Conservation (phyloP, 257 asterid genomes). For the Nemophila menziesii region DNA sequence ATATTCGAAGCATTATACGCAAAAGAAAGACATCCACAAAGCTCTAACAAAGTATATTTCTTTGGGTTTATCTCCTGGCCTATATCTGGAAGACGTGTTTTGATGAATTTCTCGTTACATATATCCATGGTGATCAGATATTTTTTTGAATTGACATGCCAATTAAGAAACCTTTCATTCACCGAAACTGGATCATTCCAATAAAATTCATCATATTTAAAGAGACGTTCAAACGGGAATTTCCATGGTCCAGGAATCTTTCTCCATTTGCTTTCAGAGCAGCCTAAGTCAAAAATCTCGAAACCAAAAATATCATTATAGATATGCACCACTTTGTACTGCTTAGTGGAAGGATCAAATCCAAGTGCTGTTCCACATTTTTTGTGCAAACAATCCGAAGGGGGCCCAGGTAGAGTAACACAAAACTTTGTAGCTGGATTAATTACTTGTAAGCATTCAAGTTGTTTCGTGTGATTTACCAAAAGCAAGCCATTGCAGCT, state of each 20-base stretch:
- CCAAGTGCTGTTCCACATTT: conserved; percentile 12
- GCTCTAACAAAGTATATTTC: conserved; percentile 7
- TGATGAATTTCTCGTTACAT: not conserved
- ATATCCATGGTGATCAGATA: conserved; percentile 12
- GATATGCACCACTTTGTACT: conserved; percentile 15
- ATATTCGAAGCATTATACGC: not conserved
- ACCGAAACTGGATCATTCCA: conserved; percentile 3
- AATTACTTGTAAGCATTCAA: conserved; percentile 5
- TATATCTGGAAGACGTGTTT: conserved; percentile 2
- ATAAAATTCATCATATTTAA: not conserved
- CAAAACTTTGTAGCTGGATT: conserved; percentile 4
- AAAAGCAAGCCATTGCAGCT: conserved; percentile 17
- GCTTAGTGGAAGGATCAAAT: conserved; percentile 6
- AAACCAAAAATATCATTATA: conserved; percentile 8
- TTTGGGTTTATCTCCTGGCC: not conserved
- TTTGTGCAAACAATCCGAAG: conserved; percentile 3
- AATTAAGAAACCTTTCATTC: conserved; percentile 7
- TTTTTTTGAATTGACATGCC: conserved; percentile 4
- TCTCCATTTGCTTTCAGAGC: not conserved
- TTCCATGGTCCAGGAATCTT: conserved; percentile 7
- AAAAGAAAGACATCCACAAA: conserved; percentile 11
- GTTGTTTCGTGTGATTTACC: not conserved
- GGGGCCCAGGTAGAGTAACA: conserved; percentile 6
- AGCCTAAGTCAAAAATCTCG: conserved; percentile 6
- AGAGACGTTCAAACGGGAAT: not conserved